These are phyloP conservation scores for Aquilaria yunnanensis DNA, from an alignment of 345 rosid species.

Conservation along the genomic window DNA sequence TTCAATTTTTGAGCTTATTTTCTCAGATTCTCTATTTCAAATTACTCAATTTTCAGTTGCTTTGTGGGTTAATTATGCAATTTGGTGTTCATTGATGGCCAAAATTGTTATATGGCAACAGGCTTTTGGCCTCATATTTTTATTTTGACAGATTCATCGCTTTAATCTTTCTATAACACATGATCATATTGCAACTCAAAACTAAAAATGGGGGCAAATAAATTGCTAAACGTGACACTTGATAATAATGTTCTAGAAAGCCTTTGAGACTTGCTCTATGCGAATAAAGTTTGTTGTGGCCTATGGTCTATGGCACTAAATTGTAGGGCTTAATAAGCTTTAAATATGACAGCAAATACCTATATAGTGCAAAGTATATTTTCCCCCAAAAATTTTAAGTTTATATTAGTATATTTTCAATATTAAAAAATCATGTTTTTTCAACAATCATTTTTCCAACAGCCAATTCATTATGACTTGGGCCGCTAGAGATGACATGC, in stretches of 20 bases:
- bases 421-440: no score
- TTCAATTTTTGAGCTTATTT: neutral
- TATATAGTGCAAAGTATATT: neutral
- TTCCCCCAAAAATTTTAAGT: neutral
- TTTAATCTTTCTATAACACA: no score
- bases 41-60: neutral
- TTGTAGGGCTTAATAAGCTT: no score
- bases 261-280: neutral
- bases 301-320: neutral
- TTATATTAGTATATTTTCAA: no score
- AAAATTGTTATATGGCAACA: neutral
- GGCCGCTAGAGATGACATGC: neutral
- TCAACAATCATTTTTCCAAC: no score
- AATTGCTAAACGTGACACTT: neutral
- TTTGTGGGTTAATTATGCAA: neutral
- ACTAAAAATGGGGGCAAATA: no score
- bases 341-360: no score
- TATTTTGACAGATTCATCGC: no score
- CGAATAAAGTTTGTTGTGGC: neutral
- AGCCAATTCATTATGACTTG: neutral
- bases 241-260: no score
- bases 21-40: neutral
- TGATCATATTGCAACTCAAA: no score
- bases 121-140: no score
- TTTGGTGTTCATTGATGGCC: neutral